Base-by-base conservation (phyloP, 225 moss, liverwort and hornwort genomes). In the Polytrichum formosum region DNA sequence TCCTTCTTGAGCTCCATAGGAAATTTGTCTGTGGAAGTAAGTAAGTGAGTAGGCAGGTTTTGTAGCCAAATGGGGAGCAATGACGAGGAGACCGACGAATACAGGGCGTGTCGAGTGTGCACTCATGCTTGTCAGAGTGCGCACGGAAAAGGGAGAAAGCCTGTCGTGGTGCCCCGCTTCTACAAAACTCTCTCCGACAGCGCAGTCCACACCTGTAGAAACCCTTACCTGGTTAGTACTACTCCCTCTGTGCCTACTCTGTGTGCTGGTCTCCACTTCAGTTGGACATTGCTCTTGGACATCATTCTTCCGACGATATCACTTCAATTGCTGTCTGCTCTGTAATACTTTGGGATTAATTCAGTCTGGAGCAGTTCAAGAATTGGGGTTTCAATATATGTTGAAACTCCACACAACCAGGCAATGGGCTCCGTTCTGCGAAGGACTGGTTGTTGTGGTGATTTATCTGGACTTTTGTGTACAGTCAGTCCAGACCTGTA, bases 21-120 rank as follows among this genome's bases (percentile, higher is more conserved):
- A 46, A 46, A 46, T 46, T 46, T 13, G 46, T 3, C 46, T 46
- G 46, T 35, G 35, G 9, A 8, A 46, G 13, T 46, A 46, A 46
- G 37, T 46, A 3, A 21, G 56, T 6, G 56, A n/a, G 16, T 65
- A 74, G 35, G 5, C 53, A 18, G 27, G 22, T 56, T 69, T 20
- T 53, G 13, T 13, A 70, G 56, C 71, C 59, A 10, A 67, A 85
- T 82, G 85, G 76, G 66, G 63, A 59, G 58, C 21, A 74, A 7
- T 69, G 76, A 53, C 46, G 72, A 67, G 68, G 69, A 72, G 59
- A 73, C 33, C 37, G 59, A 66, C 35, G 8, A 33, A 20, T 56
- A 72, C 37, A 73, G 56, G 69, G 77, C 73, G 53, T 86, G 85
- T 64, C 20, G 60, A 33, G 76, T 66, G 58, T 86, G 85, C 70